A percentile compares a stretch with the other conserved stretches of the same genome.
Conservation (phyloP, 1,139 yeast species). For the Kluyveromyces marxianus region DNA sequence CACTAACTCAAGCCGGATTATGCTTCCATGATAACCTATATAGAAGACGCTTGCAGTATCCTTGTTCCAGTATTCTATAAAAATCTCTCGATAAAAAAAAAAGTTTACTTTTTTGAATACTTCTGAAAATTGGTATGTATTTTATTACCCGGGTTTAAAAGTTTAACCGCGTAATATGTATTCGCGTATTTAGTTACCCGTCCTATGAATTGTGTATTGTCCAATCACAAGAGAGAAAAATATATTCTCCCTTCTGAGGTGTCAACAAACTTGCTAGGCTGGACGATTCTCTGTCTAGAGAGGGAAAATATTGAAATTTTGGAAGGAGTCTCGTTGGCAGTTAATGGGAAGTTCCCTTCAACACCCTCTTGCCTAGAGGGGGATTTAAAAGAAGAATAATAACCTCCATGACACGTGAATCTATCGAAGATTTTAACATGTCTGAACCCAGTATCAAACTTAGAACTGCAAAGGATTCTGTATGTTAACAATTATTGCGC, state of each 20-base stretch:
- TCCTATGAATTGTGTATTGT: neutral
- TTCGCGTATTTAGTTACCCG: neutral
- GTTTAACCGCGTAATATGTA: too few relatives aligned
- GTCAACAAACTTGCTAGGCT: slow-evolving; percentile 1
- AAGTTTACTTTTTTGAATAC: too few relatives aligned
- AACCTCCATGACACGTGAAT: neutral
- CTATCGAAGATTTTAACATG: slow-evolving; percentile 5
- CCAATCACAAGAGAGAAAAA: slow-evolving; percentile 1
- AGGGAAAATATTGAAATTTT: slow-evolving; percentile 1
- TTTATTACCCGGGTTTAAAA: too few relatives aligned
- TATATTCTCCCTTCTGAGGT: neutral
- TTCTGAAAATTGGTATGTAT: too few relatives aligned
- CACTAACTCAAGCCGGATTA: too few relatives aligned
- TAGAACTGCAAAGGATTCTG: slow-evolving; percentile 30
- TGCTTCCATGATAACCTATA: neutral
- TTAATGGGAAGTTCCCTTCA: slow-evolving; percentile 1
- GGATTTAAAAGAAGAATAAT: neutral
- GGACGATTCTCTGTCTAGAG: neutral
- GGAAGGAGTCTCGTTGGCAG: slow-evolving; percentile 1
- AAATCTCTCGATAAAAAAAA: too few relatives aligned
- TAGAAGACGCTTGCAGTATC: neutral
- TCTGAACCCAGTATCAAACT: slow-evolving; percentile 28
- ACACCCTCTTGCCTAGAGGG: neutral
- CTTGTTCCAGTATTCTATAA: too few relatives aligned
- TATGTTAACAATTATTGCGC: slow-evolving; percentile 12